phyloP scores from a whole-genome alignment of 345 rosid genomes.

The Hibiscus mutabilis region DNA sequence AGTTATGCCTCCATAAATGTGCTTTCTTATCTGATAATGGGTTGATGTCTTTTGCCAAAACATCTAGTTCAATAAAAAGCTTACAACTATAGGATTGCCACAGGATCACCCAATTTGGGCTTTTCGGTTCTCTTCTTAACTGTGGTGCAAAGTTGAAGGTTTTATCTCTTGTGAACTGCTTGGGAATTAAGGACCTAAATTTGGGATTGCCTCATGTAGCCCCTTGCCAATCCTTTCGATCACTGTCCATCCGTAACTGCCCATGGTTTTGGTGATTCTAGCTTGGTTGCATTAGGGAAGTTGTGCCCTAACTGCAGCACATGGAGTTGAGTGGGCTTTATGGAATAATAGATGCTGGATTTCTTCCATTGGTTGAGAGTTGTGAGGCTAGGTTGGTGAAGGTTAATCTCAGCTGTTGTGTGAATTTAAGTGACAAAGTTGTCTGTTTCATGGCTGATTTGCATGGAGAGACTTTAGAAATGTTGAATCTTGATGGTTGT shows the following conservation, averaged over 20 bases:
- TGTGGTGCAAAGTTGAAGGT: constrained; percentile 67
- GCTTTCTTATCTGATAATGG: constrained; percentile 70
- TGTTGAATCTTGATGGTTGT: constrained; percentile 72
- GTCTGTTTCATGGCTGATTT: constrained; percentile 44
- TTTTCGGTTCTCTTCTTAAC: constrained; percentile 64
- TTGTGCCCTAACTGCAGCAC: constrained; percentile 59
- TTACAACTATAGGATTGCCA: constrained; percentile 89
- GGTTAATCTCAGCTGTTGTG: constrained; percentile 67
- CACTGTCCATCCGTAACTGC: constrained; percentile 63
- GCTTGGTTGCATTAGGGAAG: constrained; percentile 56
- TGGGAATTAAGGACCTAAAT: constrained; percentile 56
- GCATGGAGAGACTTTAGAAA: constrained; percentile 67
- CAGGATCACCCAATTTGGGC: constrained; percentile 82
- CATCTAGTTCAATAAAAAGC: constrained; percentile 59
- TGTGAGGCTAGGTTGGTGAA: constrained; percentile 62
- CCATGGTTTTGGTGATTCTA: constrained; percentile 79
- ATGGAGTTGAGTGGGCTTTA: constrained; percentile 60
- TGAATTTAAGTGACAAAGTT: constrained; percentile 57
- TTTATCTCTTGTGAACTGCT: constrained; percentile 58
- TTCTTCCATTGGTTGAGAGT: constrained; percentile 50
- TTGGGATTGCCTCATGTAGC: constrained; percentile 29
- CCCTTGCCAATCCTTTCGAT: constrained; percentile 43
- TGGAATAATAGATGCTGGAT: constrained; percentile 65
- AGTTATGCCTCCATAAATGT: constrained; percentile 45
- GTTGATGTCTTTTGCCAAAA: constrained; percentile 59